These are phyloP conservation scores for Dendrobium officinale DNA, from an alignment of 106 monocot genomes.

Conservation along the genomic window DNA sequence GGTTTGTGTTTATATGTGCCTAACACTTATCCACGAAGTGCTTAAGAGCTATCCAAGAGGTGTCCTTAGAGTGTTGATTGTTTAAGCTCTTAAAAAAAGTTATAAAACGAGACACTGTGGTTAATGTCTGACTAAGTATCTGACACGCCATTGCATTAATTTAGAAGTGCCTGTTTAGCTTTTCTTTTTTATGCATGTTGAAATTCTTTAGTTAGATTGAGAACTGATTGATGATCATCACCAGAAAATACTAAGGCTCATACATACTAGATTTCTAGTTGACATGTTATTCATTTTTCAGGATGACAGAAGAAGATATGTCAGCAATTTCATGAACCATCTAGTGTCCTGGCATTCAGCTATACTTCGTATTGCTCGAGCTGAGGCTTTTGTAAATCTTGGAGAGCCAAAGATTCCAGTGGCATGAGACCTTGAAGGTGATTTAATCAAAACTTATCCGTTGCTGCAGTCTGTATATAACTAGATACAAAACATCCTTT, in stretches of 20 bases:
- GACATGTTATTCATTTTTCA: slow-evolving; percentile 9
- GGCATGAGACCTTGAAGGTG: slow-evolving; percentile 20
- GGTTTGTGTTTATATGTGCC: too few relatives aligned
- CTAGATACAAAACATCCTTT: background rate
- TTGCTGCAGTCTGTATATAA: background rate
- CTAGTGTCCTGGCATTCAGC: slow-evolving; percentile 90
- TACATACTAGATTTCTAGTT: background rate
- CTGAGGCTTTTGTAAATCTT: slow-evolving; percentile 90
- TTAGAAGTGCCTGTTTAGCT: too few relatives aligned
- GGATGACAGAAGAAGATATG: slow-evolving; percentile 72
- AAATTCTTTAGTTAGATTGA: background rate
- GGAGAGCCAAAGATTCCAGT: slow-evolving; percentile 93
- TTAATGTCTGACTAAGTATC: too few relatives aligned
- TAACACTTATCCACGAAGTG: too few relatives aligned
- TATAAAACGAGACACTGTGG: too few relatives aligned
- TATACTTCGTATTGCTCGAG: slow-evolving; percentile 57
- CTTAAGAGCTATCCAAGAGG: too few relatives aligned
- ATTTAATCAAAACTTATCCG: background rate
- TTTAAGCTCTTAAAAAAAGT: too few relatives aligned
- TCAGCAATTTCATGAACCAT: slow-evolving; percentile 68
- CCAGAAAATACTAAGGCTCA: background rate
- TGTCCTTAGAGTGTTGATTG: too few relatives aligned
- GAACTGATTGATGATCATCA: background rate
- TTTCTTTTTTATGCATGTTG: background rate
- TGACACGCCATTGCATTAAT: too few relatives aligned